Base-by-base conservation (phyloP, 164 flowering plant genomes). In the Chimonanthus praecox region DNA sequence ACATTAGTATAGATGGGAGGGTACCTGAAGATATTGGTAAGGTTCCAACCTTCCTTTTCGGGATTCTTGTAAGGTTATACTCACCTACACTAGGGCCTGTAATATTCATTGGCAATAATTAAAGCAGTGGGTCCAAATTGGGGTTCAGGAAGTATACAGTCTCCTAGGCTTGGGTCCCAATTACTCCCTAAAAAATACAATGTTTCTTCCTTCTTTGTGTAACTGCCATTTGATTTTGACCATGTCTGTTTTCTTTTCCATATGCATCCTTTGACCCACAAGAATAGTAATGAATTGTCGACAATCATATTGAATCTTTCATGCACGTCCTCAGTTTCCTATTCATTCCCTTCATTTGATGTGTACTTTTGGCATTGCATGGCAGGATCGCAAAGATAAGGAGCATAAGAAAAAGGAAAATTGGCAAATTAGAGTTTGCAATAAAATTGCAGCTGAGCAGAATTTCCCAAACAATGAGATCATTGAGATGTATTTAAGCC, bases 391-490 rank as follows among this genome's bases (percentile, higher is more conserved):
- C 58, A 78, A 81, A 79, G 84, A 75, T 71, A 91, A 87, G 72
- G 87, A 85, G 70, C 79, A 74, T 70, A 86, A 82, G 86, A 96
- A 84, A 76, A 81, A 77, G 7, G 85, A 79, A 64, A 81, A 71
- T 72, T 96, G 98, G 99, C 80, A 75, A 73, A 63, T 81, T 5
- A 87, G 79, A 74, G 84, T 95, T 78, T 91, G 92, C 82, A 72
- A 74, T 75, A 90, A 85, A 82, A 96, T 96, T 76, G 75, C 88
- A 21, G 68, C 67, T 73, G 86, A 84, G 81, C 74, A 80, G 75
- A 87, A 89, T 75, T 94, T 90, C 64, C 98, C 97, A 62, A 90
- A 89, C 70, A 73, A 78, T 21, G 87, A 92, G 80, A 92, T 96
- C 49, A 80, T 88, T 66, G 80, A 88, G 66, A 84, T 96, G 88